Evolutionary conservation across 2,329 filamentous ascomycete genomes (phyloP), one percentile per base, ranked within the genome.

Genomic region (Chrysoporthe cubensis): DNA sequence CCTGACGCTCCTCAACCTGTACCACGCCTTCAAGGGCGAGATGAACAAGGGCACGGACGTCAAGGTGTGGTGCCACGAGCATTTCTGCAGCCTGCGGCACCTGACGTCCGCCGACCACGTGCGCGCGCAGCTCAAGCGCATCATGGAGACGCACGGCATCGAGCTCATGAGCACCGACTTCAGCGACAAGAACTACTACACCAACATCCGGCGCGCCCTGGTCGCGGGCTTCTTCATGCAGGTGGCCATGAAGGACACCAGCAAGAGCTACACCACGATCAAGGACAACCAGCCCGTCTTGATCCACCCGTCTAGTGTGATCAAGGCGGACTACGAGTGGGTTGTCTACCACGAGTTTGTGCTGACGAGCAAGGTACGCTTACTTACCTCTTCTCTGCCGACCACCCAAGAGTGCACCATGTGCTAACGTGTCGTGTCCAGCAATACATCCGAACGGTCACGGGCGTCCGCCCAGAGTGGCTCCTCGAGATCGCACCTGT

Each of bases 201-300:
- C 89, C 78, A 99, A 99, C 79, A 99, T 99, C 75, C 92, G 95
- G 57, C 90, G 94, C 48, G 95, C 96, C 9, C 86, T 99, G 16
- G 91, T 97, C 14, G 88, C 94, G 0, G 96, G 96, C 44, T 99
- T 99, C 86, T 99, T 99, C 85, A 99, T 99, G 96, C 96, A 99
- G 79, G 93, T 98, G 32, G 96, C 96, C 68, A 97, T 97, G 88
- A 93, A 91, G 77, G 94, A 98, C 76, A 90, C 88, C 42, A 92
- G 92, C 76, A 98, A 98, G 85, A 88, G 92, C 54, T 99, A 99
- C 81, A 89, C 90, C 71, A 99, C 96, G 1, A 91, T 99, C 78
- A 99, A 98, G 83, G 96, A 99, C 76, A 92, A 97, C 75, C 95
- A 98, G 81, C 91, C 88, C 59, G 96, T 99, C 58, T 85, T 97